These are phyloP conservation scores for Solanum corneliomulleri DNA, from an alignment of 257 asterid genomes.

Conservation along the genomic window DNA sequence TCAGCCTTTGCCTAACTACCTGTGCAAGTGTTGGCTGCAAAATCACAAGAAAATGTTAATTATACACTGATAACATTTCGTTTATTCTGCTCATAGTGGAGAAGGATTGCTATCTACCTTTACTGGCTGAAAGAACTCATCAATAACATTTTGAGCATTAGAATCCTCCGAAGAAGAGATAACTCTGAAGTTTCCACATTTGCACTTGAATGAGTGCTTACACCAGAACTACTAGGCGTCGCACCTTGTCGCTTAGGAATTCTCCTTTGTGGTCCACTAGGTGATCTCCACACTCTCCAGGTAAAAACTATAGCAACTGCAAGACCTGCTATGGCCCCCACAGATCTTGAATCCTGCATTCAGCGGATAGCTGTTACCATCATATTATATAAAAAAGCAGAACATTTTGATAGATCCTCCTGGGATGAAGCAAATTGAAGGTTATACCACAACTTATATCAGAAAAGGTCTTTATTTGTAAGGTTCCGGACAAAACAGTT, in stretches of 20 bases:
- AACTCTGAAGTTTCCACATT: slow-evolving; percentile 27
- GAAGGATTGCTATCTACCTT: slow-evolving; percentile 27
- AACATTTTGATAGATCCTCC: neutral
- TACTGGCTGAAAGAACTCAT: slow-evolving; percentile 74
- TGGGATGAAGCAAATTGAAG: neutral
- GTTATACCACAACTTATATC: neutral
- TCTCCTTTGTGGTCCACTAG: slow-evolving; percentile 58
- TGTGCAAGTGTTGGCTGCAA: slow-evolving; percentile 83
- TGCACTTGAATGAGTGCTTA: slow-evolving; percentile 21
- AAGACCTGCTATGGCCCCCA: slow-evolving; percentile 81
- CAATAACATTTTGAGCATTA: slow-evolving; percentile 54
- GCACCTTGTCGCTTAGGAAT: slow-evolving; percentile 49
- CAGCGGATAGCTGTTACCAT: neutral
- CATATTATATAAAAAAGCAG: neutral
- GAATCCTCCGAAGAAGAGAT: slow-evolving; percentile 43
- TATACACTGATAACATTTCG: neutral
- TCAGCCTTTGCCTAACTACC: slow-evolving; percentile 68
- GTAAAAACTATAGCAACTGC: slow-evolving; percentile 80
- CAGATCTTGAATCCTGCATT: slow-evolving; percentile 67
- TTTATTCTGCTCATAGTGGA: neutral
- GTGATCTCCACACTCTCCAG: slow-evolving; percentile 75
- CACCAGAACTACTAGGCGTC: slow-evolving; percentile 46
- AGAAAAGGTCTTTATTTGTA: neutral
- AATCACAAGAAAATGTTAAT: neutral
- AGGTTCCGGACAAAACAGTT: neutral